Base-by-base conservation (phyloP, 2,329 filamentous ascomycete species). In the Sarocladium brachiariae region DNA sequence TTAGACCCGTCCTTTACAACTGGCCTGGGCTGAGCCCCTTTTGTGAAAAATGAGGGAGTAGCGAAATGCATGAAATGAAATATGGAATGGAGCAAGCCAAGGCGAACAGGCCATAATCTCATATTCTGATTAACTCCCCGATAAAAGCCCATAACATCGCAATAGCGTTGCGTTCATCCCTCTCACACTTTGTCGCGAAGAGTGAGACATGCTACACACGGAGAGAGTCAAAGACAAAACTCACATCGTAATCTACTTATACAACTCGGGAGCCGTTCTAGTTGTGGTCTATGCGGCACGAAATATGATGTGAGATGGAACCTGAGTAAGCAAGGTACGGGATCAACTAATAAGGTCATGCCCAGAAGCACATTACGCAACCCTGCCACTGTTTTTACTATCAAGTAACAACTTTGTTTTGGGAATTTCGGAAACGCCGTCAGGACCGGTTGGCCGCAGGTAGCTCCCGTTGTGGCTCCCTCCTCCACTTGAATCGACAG, bases 401-500 rank as follows among this genome's bases (percentile, higher is more conserved):
- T 30, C 27, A 7, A n/a, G n/a, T n/a, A n/a, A n/a, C n/a, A n/a
- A n/a, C n/a, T n/a, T n/a, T n/a, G n/a, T n/a, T 6, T 25, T 18
- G 5, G 7, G 39, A 43, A 16, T 9, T n/a, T n/a, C n/a, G 39
- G 23, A 8, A 8, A 8, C 8, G 10, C 21, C 21, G 39, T 25
- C n/a, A 19, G 39, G 43, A 19, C 43, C 43, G n/a, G 43, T 47
- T 19, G 43, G 25, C 25, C 43, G 25, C 18, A 19, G 9, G 16
- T 47, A 47, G 43, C 43, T 47, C 43, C 43, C 43, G 43, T 18
- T 47, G 43, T 47, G 43, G 43, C 43, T 47, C 43, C 25, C 43
- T 33, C 43, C 43, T n/a, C n/a, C n/a, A n/a, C n/a, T n/a, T n/a
- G n/a, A n/a, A 47, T 25, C 16, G 13, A 9, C 7, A 9, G 10